phyloP scores from a whole-genome alignment of 495 filamentous ascomycete genomes.

The Penicillium riverlandense region DNA sequence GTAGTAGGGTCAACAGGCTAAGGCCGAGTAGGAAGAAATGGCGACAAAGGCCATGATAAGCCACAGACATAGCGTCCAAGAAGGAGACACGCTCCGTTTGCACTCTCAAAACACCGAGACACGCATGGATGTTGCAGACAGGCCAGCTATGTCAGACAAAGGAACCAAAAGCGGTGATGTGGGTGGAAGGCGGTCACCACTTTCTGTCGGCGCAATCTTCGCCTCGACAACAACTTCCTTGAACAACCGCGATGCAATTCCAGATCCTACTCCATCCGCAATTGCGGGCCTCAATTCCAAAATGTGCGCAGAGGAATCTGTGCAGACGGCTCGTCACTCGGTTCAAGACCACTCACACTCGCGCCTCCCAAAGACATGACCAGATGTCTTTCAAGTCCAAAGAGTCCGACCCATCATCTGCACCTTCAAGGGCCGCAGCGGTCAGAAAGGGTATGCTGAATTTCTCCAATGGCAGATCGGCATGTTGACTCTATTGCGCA shows the following conservation, averaged over 20 bases:
- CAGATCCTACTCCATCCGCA: slow-evolving; percentile 29
- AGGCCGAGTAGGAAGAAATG: slow-evolving; percentile 24
- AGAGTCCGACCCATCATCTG: slow-evolving; percentile 2
- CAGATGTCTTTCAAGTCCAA: slow-evolving; percentile 13
- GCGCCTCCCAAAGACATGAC: slow-evolving; percentile 21
- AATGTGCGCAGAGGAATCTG: slow-evolving; percentile 18
- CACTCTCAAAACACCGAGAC: slow-evolving; percentile 1
- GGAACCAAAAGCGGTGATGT: slow-evolving; percentile 13
- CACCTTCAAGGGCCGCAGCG: slow-evolving; percentile 5
- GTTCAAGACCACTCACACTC: slow-evolving; percentile 21
- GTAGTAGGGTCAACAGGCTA: slow-evolving; percentile 18
- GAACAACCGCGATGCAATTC: slow-evolving; percentile 14
- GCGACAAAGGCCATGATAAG: slow-evolving; percentile 20
- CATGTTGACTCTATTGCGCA: slow-evolving; percentile 14
- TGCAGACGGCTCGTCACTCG: slow-evolving; percentile 21
- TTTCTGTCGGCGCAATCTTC: slow-evolving; percentile 1
- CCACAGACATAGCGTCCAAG: slow-evolving; percentile 21
- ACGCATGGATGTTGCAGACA: background rate
- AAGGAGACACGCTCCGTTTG: slow-evolving; percentile 2
- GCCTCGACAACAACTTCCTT: too few relatives aligned
- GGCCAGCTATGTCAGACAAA: slow-evolving; percentile 3
- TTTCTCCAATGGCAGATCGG: background rate
- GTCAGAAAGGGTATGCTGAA: slow-evolving; percentile 21
- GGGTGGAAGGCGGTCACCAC: background rate
- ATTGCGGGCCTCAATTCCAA: slow-evolving; percentile 23